These are phyloP conservation scores for Tylopilus sp. DNA, from an alignment of 1,284 basidiomycete genomes.

Conservation along the genomic window DNA sequence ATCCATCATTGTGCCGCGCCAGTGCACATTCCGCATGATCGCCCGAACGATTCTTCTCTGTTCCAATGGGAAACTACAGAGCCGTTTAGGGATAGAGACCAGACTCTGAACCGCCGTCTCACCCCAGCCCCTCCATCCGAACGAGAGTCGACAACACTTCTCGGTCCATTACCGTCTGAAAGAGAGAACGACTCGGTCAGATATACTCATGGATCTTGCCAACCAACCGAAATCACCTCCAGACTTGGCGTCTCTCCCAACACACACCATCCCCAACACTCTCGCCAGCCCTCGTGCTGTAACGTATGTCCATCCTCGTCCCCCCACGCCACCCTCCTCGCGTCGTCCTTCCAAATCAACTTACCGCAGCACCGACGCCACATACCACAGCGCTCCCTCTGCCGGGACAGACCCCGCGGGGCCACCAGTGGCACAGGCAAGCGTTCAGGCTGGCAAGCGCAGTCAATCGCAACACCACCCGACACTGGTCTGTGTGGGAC, in stretches of 20 bases:
- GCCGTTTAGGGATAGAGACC: neutral
- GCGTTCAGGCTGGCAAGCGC: neutral
- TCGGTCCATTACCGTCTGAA: neutral
- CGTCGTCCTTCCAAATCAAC: neutral
- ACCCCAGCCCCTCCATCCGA: neutral
- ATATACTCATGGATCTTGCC: neutral
- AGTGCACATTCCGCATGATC: neutral
- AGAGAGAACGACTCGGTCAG: too few species aligned
- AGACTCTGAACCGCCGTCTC: neutral
- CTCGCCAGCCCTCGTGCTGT: neutral
- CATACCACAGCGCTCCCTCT: neutral
- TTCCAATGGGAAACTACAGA: neutral
- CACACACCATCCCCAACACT: neutral
- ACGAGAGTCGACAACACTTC: neutral
- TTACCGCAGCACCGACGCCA: neutral
- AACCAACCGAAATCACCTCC: neutral
- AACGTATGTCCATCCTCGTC: conserved; percentile 2
- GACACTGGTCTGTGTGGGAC: neutral
- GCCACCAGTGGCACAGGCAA: conserved; percentile 1
- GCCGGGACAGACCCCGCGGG: neutral
- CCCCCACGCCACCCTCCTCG: conserved; percentile 13
- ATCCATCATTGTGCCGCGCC: neutral
- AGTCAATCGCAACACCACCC: neutral
- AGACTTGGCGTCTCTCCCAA: neutral
- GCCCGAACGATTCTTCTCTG: neutral